A percentile compares a stretch with the other conserved stretches of the same genome.
These are phyloP conservation scores for Citropsis articulata DNA, from an alignment of 345 rosid species.

Conservation along the genomic window DNA sequence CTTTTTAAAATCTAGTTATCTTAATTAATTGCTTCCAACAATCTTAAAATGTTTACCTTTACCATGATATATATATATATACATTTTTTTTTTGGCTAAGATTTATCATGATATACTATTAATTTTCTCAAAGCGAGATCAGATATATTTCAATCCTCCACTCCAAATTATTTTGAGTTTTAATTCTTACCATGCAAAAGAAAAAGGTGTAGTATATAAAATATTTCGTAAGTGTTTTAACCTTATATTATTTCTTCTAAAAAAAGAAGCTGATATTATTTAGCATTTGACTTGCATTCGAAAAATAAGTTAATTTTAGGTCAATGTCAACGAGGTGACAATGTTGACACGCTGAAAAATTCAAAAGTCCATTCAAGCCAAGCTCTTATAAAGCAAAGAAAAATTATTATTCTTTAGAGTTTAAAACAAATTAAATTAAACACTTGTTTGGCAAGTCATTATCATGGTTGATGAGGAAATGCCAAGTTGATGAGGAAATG, in stretches of 20 bases:
- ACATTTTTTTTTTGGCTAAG: no score
- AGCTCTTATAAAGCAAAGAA: background rate
- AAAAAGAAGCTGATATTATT: background rate
- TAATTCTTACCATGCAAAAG: background rate
- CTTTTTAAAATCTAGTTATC: background rate
- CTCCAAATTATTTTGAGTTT: background rate
- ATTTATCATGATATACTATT: background rate
- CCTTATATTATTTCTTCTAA: background rate
- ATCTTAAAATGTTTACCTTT: no score
- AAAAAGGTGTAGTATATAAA: no score
- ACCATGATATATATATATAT: background rate
- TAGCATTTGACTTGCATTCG: slow-evolving; percentile 1
- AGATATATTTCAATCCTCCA: no score
- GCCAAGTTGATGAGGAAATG: background rate
- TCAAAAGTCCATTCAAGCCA: background rate
- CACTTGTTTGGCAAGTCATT: background rate
- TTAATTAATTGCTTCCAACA: background rate
- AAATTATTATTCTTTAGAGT: no score
- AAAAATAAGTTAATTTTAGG: background rate
- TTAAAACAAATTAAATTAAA: no score
- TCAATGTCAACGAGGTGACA: slow-evolving; percentile 13
- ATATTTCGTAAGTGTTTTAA: background rate
- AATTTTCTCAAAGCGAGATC: no score
- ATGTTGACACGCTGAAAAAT: slow-evolving; percentile 5
- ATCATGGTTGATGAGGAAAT: background rate